Conservation (phyloP, 2,329 filamentous ascomycete genomes). For the Trichophyton simii region DNA sequence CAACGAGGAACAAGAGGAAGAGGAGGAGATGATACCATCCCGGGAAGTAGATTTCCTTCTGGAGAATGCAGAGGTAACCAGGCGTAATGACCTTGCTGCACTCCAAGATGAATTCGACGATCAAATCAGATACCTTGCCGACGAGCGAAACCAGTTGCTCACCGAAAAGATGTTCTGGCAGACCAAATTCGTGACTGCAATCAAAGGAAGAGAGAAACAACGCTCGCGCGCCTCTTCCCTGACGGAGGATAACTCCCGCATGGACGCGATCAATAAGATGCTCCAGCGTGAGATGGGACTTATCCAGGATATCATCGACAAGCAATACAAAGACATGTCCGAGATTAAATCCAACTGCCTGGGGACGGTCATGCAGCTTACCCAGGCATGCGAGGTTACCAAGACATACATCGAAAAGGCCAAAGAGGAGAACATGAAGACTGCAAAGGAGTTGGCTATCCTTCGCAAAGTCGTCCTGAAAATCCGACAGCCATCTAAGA, state of each 20-base stretch:
- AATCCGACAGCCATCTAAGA: background rate
- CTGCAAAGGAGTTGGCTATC: conserved; percentile 1
- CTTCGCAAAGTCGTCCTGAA: conserved; percentile 2
- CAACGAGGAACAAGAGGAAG: background rate
- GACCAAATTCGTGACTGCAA: conserved; percentile 6
- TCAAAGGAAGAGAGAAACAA: background rate
- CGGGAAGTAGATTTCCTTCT: conserved; percentile 7
- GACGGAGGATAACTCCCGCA: background rate
- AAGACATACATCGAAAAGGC: background rate
- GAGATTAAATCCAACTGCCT: background rate
- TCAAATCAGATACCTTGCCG: background rate
- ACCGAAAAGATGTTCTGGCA: conserved; percentile 2
- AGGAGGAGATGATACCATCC: conserved; percentile 3
- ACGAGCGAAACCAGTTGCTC: background rate
- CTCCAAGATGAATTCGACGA: conserved; percentile 5
- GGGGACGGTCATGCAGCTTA: background rate
- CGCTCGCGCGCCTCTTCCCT: background rate
- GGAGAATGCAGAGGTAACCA: conserved; percentile 4
- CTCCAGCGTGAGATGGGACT: background rate
- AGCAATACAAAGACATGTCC: background rate
- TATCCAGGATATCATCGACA: conserved; percentile 2
- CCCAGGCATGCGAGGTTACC: background rate
- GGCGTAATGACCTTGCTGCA: conserved; percentile 2
- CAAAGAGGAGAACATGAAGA: background rate
- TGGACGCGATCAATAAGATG: background rate